A percentile compares a stretch with the other conserved stretches of the same genome.
These are phyloP conservation scores for Rhizopogon rudus DNA, from an alignment of 768 basidiomycete species.

Conservation along the genomic window DNA sequence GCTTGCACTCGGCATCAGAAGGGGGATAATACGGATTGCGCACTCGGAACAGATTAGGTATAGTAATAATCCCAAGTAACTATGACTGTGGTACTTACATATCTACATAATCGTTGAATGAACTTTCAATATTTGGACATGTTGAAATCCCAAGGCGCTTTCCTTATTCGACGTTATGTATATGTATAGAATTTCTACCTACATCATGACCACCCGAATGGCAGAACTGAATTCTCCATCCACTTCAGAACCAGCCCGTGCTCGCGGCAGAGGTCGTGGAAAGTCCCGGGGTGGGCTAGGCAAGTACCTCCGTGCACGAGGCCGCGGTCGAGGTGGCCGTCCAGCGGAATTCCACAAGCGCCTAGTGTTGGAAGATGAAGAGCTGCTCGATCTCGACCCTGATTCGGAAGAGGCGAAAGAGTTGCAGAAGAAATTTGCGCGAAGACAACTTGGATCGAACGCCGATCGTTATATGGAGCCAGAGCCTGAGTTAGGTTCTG, in stretches of 20 bases:
- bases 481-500: constrained; percentile 63
- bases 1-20: no score
- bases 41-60: no score
- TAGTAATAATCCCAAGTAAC: no score
- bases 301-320: constrained; percentile 70
- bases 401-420: constrained; percentile 46
- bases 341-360: constrained; percentile 64
- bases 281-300: constrained; percentile 66
- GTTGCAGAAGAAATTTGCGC: constrained; percentile 44
- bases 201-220: background rate
- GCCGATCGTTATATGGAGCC: constrained; percentile 71
- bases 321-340: constrained; percentile 59
- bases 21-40: no score
- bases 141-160: background rate
- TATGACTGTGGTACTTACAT: no score
- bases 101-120: no score
- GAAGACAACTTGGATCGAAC: constrained; percentile 61
- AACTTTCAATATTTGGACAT: background rate
- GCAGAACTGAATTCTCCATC: background rate
- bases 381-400: constrained; percentile 26
- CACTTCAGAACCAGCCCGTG: constrained; percentile 10
- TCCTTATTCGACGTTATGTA: background rate
- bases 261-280: constrained; percentile 45
- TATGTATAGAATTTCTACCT: background rate
- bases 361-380: constrained; percentile 58